Conservation (phyloP, 352 stramenopile genomes). For the Pythium coloratum region DNA sequence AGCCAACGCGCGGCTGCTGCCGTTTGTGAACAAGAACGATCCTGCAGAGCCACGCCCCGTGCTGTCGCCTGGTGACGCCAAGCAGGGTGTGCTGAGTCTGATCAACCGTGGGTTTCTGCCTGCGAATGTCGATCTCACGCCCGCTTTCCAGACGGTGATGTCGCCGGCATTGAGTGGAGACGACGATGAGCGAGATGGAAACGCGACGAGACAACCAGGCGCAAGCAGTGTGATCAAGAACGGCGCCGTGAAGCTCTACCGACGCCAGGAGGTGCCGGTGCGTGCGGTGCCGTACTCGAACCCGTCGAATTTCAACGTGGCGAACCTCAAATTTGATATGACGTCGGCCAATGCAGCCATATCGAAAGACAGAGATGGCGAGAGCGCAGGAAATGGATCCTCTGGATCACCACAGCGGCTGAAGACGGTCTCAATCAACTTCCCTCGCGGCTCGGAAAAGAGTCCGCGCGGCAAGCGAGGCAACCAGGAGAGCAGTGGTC, state of each 20-base stretch:
- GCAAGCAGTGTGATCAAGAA: conserved; percentile 55
- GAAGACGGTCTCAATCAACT: conserved; percentile 28
- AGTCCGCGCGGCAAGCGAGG: background rate
- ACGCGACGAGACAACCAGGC: background rate
- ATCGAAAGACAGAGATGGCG: background rate
- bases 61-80: conserved; percentile 58
- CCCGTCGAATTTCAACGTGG: conserved; percentile 69
- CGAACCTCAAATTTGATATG: conserved; percentile 80
- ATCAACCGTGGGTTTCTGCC: conserved; percentile 74
- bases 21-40: conserved; percentile 71
- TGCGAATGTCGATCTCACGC: conserved; percentile 56
- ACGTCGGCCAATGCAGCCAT: conserved; percentile 3
- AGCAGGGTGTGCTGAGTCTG: conserved; percentile 62
- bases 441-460: conserved; percentile 2
- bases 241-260: conserved; percentile 48
- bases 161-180: too few relatives aligned
- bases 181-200: background rate
- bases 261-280: conserved; percentile 53
- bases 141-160: conserved; percentile 42
- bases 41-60: conserved; percentile 50
- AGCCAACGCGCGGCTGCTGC: conserved; percentile 52
- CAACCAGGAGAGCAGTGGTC: background rate
- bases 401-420: background rate
- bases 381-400: background rate
- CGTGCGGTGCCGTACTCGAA: conserved; percentile 55